Conservation (phyloP, 768 basidiomycete species). For the Pleurotus sapidus region DNA sequence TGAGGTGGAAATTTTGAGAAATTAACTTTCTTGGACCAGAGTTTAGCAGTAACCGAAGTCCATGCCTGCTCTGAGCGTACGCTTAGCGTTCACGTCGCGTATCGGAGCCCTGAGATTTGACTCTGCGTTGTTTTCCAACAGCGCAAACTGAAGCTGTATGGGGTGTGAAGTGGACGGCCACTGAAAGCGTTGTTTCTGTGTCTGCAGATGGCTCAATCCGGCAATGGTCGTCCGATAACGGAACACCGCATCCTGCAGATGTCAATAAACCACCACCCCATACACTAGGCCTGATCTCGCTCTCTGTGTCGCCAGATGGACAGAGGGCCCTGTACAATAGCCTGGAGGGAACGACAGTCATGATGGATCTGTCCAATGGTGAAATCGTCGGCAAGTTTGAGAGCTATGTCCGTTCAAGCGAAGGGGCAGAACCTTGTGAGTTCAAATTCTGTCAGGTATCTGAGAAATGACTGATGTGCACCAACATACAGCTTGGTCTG, state of each 20-base stretch:
- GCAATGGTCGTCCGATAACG: constrained; percentile 67
- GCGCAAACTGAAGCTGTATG: constrained; percentile 80
- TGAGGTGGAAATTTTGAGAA: background rate
- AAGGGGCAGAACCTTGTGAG: constrained; percentile 42
- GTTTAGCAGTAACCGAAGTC: constrained; percentile 70
- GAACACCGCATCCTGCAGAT: constrained; percentile 54
- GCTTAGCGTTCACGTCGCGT: constrained; percentile 25
- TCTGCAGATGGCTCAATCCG: constrained; percentile 79
- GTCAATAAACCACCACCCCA: constrained; percentile 61
- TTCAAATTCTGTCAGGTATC: constrained; percentile 33
- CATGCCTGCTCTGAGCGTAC: constrained; percentile 79
- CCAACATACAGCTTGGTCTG: constrained; percentile 65
- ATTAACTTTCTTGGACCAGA: constrained; percentile 32
- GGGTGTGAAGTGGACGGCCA: constrained; percentile 71
- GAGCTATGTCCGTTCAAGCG: constrained; percentile 60
- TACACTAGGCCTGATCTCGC: constrained; percentile 80
- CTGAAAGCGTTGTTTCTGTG: constrained; percentile 62
- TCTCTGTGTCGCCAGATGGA: constrained; percentile 71
- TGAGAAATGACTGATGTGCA: background rate
- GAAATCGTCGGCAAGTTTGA: constrained; percentile 64
- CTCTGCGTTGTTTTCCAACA: constrained; percentile 28
- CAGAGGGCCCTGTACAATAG: constrained; percentile 71
- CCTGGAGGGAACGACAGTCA: constrained; percentile 76
- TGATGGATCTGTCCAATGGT: constrained; percentile 71
- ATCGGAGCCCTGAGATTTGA: constrained; percentile 4